These are phyloP conservation scores for Coffea canephora DNA, from an alignment of 257 asterid species.

Conservation along the genomic window DNA sequence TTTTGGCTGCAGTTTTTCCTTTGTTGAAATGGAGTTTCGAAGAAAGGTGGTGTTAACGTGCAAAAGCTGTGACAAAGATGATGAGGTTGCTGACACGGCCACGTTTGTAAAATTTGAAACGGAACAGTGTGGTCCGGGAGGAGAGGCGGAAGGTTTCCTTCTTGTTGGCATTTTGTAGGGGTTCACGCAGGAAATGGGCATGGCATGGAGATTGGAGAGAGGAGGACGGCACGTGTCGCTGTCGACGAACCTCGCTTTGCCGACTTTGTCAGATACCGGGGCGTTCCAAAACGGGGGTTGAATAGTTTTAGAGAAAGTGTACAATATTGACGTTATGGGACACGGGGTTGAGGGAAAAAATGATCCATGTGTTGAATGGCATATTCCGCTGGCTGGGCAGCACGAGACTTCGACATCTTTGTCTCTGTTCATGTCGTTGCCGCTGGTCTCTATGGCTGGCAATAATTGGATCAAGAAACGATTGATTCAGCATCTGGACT, in stretches of 20 bases:
- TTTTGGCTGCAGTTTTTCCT: too few relatives aligned
- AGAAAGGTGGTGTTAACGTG: neutral
- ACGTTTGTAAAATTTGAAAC: slow-evolving; percentile 4
- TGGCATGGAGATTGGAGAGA: neutral
- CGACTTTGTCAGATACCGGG: slow-evolving; percentile 10
- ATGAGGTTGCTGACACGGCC: neutral
- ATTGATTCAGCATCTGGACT: too few relatives aligned
- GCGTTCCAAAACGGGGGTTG: neutral
- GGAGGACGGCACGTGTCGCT: slow-evolving; percentile 1
- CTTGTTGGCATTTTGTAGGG: neutral
- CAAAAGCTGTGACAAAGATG: neutral
- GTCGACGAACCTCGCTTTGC: neutral
- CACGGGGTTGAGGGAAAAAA: neutral
- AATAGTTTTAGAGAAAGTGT: neutral
- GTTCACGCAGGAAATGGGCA: neutral
- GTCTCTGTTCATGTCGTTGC: neutral
- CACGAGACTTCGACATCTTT: neutral
- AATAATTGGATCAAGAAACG: neutral
- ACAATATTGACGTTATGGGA: neutral
- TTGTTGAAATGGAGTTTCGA: neutral
- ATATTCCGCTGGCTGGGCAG: neutral
- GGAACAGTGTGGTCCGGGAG: neutral
- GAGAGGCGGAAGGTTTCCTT: neutral
- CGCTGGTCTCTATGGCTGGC: too few relatives aligned
- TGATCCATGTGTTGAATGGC: slow-evolving; percentile 11